Base-by-base conservation (phyloP, 2,329 filamentous ascomycete species). In the Talaromyces sp. region DNA sequence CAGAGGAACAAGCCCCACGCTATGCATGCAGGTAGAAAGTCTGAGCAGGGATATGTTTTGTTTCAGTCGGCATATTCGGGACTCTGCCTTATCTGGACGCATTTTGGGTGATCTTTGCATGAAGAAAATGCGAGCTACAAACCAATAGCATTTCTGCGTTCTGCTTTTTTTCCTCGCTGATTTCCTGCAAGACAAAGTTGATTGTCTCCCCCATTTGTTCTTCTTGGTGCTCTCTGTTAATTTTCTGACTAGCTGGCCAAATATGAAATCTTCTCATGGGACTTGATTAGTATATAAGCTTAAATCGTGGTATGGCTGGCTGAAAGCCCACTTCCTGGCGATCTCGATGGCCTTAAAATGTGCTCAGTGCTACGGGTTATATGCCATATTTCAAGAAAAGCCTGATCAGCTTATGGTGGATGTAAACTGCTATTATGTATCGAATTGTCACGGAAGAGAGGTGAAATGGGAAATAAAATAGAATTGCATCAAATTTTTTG, bases 261-360 rank as follows among this genome's bases (percentile, higher is more conserved):
- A 23, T 35, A 4, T 14, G 12, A 21, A 54, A 54, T 54, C 14
- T 21, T 6, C 31, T 31, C 6, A 37, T 35, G 50, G n/a, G 5
- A 8, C 31, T 35, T 31, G 33, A 21, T 31, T 5, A n/a, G 23
- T 39, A 48, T 40, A 60, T 60, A 60, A 52, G 58, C 58, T 52
- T 60, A 60, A 60, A 60, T 59, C 42, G 11, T 39, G 58, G 14
- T 40, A 28, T 60, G 58, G 44, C 44, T 60, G 35, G 58, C 58
- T 60, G 58, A 60, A 28, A 39, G 18, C 5, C n/a, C 44, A 12
- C 50, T 35, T 11, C n/a, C 21, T 35, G n/a, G n/a, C 31, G 31
- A 35, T 52, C n/a, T 18, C 3, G 48, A 2, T 52, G 16, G 16
- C 28, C 6, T 14, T 23, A n/a, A 23, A 39, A 12, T n/a, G 44